Base-by-base conservation (phyloP, 2,329 filamentous ascomycete genomes). In the Sclerotinia trifoliorum region DNA sequence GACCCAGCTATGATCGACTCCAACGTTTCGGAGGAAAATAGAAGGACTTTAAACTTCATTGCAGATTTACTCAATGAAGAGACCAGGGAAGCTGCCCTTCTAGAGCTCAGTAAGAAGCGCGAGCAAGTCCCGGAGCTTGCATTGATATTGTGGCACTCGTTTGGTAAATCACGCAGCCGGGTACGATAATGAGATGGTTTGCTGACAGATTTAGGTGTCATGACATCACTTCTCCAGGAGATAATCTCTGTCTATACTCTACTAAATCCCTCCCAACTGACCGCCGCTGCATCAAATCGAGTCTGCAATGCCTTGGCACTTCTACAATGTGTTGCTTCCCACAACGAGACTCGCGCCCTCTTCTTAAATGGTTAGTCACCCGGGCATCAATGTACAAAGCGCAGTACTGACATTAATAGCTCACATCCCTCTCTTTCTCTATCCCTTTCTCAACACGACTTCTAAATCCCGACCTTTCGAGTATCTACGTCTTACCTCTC, bases 181-280 rank as follows among this genome's bases (percentile, higher is more conserved):
- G 63, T n/a, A 19, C 39, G 13, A 13, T 46, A 66, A 26, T n/a
- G 10, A 26, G 2, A 62, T 55, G 42, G 49, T 65, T 65, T 71
- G 62, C 71, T 72, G 71, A 75, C 55, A 66, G 67, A 69, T 72
- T 32, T 73, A 97, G 93, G 94, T 76, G 95, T 99, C 77, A 99
- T 99, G 95, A 97, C 95, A 57, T 96, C 93, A 66, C 84, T 99
- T 32, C 86, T 98, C 46, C 94, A 98, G 80, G 95, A 99, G 81
- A 99, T 99, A 78, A 99, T 99, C 78, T 97, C 94, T 15, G 95
- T 99, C 67, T 99, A 99, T 78, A 96, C 93, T 39, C 87, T 99
- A 5, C 87, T 99, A 75, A 99, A 97, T 79, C 95, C 95, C 7
- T 97, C 93, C 62, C 94, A 98, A 81, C 87, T 99, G 75, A 99